Conservation (phyloP, 2,329 filamentous ascomycete species). For the Rutstroemia sp. region DNA sequence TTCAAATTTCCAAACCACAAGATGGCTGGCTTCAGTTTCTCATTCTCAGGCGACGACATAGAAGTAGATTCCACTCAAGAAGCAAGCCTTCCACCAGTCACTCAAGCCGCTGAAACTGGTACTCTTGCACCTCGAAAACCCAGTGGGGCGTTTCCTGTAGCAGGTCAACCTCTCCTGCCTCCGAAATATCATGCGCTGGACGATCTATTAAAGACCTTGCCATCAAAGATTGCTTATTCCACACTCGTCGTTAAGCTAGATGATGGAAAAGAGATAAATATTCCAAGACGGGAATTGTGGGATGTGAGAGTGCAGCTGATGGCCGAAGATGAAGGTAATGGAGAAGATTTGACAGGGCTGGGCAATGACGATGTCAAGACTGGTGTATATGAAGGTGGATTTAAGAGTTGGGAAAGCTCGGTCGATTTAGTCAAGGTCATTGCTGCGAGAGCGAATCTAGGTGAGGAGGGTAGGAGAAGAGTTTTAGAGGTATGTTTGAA, state of each 20-base stretch:
- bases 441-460: not conserved
- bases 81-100: not conserved
- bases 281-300: constrained; percentile 73
- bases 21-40: constrained; percentile 36
- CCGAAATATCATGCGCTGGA: constrained; percentile 44
- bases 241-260: constrained; percentile 54
- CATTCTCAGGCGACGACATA: constrained; percentile 58
- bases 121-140: constrained; percentile 19
- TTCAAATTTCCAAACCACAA: not conserved
- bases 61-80: constrained; percentile 29
- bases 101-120: constrained; percentile 29
- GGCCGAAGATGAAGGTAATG: constrained; percentile 61
- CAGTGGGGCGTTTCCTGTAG: constrained; percentile 49
- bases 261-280: constrained; percentile 41
- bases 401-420: constrained; percentile 87
- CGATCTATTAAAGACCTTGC: constrained; percentile 50
- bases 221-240: constrained; percentile 67
- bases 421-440: constrained; percentile 65
- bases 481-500: constrained; percentile 26
- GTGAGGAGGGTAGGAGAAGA: constrained; percentile 12
- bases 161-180: constrained; percentile 52
- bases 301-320: constrained; percentile 76
- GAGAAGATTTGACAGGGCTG: constrained; percentile 42
- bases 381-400: constrained; percentile 78
- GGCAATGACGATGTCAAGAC: constrained; percentile 69